These are phyloP conservation scores for Penicillium sp. DNA, from an alignment of 2,329 filamentous ascomycete species.

Conservation along the genomic window DNA sequence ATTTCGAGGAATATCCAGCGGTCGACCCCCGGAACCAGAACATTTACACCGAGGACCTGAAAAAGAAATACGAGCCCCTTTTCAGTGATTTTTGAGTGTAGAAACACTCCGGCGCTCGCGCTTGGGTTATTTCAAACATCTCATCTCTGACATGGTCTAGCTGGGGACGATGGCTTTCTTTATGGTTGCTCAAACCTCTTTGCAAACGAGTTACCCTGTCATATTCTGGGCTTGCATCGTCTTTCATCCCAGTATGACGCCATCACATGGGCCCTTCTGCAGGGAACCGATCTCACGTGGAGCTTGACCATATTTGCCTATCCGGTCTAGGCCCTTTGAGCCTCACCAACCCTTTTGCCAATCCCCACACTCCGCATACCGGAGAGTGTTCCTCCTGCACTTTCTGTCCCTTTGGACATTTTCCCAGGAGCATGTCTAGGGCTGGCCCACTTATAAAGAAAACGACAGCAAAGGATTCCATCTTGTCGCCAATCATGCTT, in stretches of 20 bases:
- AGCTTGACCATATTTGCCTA: background rate
- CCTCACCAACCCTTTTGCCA: background rate
- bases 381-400: background rate
- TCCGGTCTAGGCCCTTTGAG: background rate
- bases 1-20: conserved; percentile 62
- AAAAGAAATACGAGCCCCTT: conserved; percentile 55
- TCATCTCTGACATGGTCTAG: background rate
- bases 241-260: background rate
- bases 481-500: background rate
- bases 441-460: background rate
- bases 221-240: background rate
- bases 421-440: background rate
- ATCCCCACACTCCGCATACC: background rate
- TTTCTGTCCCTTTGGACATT: no score
- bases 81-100: conserved; percentile 56
- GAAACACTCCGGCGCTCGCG: background rate
- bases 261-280: background rate
- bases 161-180: background rate
- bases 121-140: conserved; percentile 8
- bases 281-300: background rate
- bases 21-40: conserved; percentile 51
- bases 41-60: conserved; percentile 57
- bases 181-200: background rate
- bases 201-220: background rate
- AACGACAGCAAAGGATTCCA: background rate